Conservation (phyloP, 1,139 yeast species). For the Waltiozyma sp. region DNA sequence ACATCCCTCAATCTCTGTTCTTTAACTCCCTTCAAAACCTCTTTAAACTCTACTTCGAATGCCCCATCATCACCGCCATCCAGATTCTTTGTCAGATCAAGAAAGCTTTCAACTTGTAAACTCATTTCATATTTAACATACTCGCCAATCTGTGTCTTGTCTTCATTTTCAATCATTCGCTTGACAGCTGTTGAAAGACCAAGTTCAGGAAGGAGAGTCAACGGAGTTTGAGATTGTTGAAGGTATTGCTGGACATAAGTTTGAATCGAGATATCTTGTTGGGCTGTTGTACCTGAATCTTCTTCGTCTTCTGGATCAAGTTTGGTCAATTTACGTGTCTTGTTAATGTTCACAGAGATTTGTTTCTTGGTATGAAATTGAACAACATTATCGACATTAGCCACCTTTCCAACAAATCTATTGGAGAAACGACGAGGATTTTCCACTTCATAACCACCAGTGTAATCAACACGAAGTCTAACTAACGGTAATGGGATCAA, state of each 20-base stretch:
- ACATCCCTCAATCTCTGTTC: not conserved
- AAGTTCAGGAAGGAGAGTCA: slow-evolving; percentile 63
- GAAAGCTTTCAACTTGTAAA: slow-evolving; percentile 47
- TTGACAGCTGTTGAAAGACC: slow-evolving; percentile 70
- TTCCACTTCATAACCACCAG: slow-evolving; percentile 87
- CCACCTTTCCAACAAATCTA: slow-evolving; percentile 81
- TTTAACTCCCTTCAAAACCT: not conserved
- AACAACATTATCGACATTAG: slow-evolving; percentile 79
- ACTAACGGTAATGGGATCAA: slow-evolving; percentile 62
- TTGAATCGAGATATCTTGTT: slow-evolving; percentile 32
- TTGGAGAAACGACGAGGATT: slow-evolving; percentile 85
- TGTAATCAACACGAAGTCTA: slow-evolving; percentile 74
- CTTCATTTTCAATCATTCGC: slow-evolving; percentile 72
- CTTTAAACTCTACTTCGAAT: not conserved
- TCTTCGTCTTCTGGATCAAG: slow-evolving; percentile 12
- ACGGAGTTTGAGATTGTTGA: slow-evolving; percentile 36
- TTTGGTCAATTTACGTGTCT: slow-evolving; percentile 3
- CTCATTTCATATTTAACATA: slow-evolving; percentile 61
- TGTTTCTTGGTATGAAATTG: slow-evolving; percentile 47
- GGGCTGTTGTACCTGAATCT: slow-evolving; percentile 8
- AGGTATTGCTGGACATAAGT: slow-evolving; percentile 51
- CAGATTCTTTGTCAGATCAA: slow-evolving; percentile 14
- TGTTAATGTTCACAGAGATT: slow-evolving; percentile 14
- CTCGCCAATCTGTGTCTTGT: slow-evolving; percentile 54
- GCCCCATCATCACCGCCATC: not conserved